A percentile compares a stretch with the other conserved stretches of the same genome.
These are phyloP conservation scores for Chaetomium olivaceum DNA, from an alignment of 2,329 filamentous ascomycete species.

Conservation along the genomic window DNA sequence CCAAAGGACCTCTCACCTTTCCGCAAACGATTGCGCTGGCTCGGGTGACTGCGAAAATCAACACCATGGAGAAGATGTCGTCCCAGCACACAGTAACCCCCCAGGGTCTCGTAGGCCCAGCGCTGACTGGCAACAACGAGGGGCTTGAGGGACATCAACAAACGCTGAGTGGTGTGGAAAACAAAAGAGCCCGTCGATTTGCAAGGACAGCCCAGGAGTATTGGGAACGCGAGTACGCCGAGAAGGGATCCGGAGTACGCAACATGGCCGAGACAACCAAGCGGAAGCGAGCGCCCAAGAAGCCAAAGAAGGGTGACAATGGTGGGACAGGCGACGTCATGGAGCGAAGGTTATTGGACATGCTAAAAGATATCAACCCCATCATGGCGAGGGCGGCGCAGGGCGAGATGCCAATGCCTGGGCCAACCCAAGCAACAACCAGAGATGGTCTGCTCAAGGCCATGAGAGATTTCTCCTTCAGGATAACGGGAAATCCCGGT, in stretches of 20 bases:
- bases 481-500: not conserved
- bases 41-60: not conserved
- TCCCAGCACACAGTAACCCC: not conserved
- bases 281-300: not conserved
- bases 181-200: not conserved
- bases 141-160: no score
- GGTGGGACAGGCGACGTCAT: not conserved
- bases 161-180: not conserved
- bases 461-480: not conserved
- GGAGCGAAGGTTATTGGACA: not conserved
- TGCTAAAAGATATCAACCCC: not conserved
- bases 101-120: not conserved
- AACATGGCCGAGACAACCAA: not conserved
- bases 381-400: constrained; percentile 15
- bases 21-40: not conserved
- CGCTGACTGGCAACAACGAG: no score
- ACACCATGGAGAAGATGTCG: not conserved
- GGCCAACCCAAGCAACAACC: not conserved
- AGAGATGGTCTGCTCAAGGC: not conserved
- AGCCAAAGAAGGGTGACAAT: not conserved
- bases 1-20: not conserved
- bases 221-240: constrained; percentile 8
- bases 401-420: not conserved
- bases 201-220: constrained; percentile 4
- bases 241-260: not conserved